These are phyloP conservation scores for Ceratocystis cacaofunesta DNA, from an alignment of 2,329 filamentous ascomycete genomes.

Conservation along the genomic window DNA sequence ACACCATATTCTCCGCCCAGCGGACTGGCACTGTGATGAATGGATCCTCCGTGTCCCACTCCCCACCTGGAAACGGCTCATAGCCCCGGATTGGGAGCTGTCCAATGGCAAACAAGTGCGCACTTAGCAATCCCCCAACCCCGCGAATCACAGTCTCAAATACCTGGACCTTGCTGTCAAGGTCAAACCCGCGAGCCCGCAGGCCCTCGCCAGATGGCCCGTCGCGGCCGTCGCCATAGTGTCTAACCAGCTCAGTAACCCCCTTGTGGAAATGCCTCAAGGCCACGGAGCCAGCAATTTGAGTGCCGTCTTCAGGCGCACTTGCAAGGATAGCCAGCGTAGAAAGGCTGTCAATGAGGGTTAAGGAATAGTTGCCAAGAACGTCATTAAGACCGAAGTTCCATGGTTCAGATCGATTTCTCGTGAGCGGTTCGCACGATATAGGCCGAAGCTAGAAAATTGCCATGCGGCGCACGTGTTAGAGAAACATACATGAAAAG, in stretches of 20 bases:
- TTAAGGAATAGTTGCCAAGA: constrained; percentile 91
- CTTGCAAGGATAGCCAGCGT: constrained; percentile 87
- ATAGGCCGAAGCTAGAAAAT: constrained; percentile 57
- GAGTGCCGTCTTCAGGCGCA: constrained; percentile 33
- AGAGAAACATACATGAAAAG: constrained; percentile 3
- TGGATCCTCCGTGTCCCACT: constrained; percentile 25
- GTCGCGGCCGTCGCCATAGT: constrained; percentile 73
- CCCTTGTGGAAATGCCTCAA: constrained; percentile 66
- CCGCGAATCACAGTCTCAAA: constrained; percentile 96
- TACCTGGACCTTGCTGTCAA: constrained; percentile 96
- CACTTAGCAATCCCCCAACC: constrained; percentile 77
- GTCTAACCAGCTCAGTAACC: constrained; percentile 55
- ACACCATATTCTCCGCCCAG: constrained; percentile 66
- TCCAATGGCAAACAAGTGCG: constrained; percentile 82
- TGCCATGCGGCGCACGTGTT: constrained; percentile 18
- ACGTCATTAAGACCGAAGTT: constrained; percentile 89
- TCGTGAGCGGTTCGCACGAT: constrained; percentile 67
- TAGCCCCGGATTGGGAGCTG: constrained; percentile 80
- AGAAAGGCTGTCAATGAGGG: constrained; percentile 85
- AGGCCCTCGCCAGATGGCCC: constrained; percentile 55
- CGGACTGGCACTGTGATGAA: constrained; percentile 40
- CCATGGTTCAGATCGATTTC: constrained; percentile 63
- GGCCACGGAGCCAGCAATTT: constrained; percentile 29
- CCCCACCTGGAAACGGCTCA: constrained; percentile 30
- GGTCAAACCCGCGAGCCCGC: constrained; percentile 69